A percentile compares a stretch with the other conserved stretches of the same genome.
Conservation (phyloP, 805 yeast genomes). For the Saturnispora quitensis region DNA sequence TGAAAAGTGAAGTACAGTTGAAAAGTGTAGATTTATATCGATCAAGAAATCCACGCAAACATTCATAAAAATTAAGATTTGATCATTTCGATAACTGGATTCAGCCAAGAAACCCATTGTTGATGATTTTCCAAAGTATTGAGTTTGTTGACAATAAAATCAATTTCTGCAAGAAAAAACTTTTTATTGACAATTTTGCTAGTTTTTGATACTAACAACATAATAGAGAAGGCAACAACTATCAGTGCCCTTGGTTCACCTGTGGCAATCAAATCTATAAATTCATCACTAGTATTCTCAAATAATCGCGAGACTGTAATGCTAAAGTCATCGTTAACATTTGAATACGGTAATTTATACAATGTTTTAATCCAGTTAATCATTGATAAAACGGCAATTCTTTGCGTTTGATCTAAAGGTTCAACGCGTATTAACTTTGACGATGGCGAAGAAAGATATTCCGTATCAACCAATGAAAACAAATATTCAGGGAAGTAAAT, state of each 20-base stretch:
- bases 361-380: conserved; percentile 4
- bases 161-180: conserved; percentile 8
- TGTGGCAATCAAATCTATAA: conserved; percentile 9
- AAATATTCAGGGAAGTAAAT: conserved; percentile 15
- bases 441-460: neutral
- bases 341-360: conserved; percentile 1
- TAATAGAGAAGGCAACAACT: conserved; percentile 15
- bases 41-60: neutral
- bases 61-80: neutral
- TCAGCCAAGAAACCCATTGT: conserved; percentile 12
- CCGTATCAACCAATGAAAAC: conserved; percentile 7
- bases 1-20: neutral
- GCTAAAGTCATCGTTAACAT: conserved; percentile 12
- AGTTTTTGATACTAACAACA: conserved; percentile 12
- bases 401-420: neutral
- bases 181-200: conserved; percentile 4
- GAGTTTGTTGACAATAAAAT: conserved; percentile 5
- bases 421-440: neutral
- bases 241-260: conserved; percentile 18
- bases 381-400: neutral
- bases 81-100: conserved; percentile 9
- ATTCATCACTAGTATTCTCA: conserved; percentile 7
- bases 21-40: neutral
- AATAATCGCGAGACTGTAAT: conserved; percentile 13
- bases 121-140: conserved; percentile 3